phyloP scores from a whole-genome alignment of 2,329 filamentous ascomycete species.

The Diaporthe sp. region DNA sequence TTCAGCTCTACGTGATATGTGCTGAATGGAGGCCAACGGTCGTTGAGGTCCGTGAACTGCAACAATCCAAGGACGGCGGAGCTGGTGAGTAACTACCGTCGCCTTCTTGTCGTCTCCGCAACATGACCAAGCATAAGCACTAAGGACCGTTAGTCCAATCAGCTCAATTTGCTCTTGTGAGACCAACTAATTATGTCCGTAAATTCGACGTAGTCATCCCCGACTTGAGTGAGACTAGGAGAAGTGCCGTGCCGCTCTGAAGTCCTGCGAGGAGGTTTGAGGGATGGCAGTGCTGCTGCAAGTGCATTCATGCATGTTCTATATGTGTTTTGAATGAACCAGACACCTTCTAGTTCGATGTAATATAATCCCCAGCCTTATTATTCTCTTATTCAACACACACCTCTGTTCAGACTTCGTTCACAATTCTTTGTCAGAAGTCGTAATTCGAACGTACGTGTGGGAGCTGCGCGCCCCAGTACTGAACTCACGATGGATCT shows the following conservation, averaged over 20 bases:
- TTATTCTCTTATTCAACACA: background rate
- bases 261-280: background rate
- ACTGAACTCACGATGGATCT: too few relatives aligned
- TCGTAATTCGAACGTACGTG: fast-evolving
- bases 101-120: background rate
- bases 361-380: background rate
- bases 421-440: too few relatives aligned
- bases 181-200: background rate
- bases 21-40: too few relatives aligned
- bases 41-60: too few relatives aligned
- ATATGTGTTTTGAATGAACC: background rate
- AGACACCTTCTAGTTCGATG: background rate
- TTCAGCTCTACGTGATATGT: too few relatives aligned
- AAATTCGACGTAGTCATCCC: background rate
- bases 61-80: too few relatives aligned
- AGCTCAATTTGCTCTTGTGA: background rate
- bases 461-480: too few relatives aligned
- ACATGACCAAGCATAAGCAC: background rate
- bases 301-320: background rate
- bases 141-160: background rate
- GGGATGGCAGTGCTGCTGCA: background rate
- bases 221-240: background rate
- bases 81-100: background rate
- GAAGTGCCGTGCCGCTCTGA: background rate
- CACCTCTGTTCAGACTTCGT: background rate